phyloP scores from a whole-genome alignment of 1,284 basidiomycete genomes.

The Microbotryum intermedium region DNA sequence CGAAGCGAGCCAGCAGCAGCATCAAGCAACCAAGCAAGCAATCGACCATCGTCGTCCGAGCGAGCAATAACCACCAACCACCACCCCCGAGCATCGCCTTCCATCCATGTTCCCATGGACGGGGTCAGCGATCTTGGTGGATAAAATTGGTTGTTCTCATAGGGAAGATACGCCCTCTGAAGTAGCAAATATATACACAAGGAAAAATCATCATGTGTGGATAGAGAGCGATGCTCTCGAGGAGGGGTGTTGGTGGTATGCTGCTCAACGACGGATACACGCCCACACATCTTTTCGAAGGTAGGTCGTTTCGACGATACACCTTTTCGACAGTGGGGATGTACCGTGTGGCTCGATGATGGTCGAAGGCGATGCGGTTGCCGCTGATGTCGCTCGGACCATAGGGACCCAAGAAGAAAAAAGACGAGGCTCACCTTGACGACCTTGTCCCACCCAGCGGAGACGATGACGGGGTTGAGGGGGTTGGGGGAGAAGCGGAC shows the following conservation, averaged over 20 bases:
- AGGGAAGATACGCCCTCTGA: slow-evolving; percentile 56
- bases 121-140: slow-evolving; percentile 67
- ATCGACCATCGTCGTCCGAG: too few species aligned
- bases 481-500: slow-evolving; percentile 99
- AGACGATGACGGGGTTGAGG: slow-evolving; percentile 96
- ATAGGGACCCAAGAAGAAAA: background rate
- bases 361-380: background rate
- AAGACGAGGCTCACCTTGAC: slow-evolving; percentile 71
- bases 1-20: too few species aligned
- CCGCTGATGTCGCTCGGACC: background rate
- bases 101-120: too few species aligned
- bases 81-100: too few species aligned
- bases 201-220: slow-evolving; percentile 46
- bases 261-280: too few species aligned
- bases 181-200: slow-evolving; percentile 67
- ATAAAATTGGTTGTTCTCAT: slow-evolving; percentile 58
- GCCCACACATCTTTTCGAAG: too few species aligned
- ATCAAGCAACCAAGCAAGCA: too few species aligned
- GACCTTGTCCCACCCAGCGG: slow-evolving; percentile 99
- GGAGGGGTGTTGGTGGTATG: background rate
- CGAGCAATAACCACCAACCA: too few species aligned
- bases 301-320: slow-evolving; percentile 16
- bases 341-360: too few species aligned
- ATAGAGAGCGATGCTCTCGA: background rate
- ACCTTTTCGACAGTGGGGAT: background rate